A percentile compares a stretch with the other conserved stretches of the same genome.
These are phyloP conservation scores for Adansonia digitata DNA, from an alignment of 345 rosid species.

Conservation along the genomic window DNA sequence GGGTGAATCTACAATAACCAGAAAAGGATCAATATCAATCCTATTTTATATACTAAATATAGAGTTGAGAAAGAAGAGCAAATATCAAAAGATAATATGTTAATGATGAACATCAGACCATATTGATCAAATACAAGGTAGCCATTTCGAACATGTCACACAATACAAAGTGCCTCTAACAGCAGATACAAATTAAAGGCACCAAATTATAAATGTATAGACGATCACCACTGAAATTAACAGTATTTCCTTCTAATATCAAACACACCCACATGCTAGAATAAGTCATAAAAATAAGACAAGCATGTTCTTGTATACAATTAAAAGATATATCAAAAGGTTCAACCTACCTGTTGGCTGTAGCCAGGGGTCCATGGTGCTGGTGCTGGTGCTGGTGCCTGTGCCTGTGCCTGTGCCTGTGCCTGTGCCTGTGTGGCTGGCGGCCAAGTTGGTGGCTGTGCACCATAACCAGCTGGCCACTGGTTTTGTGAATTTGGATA, in stretches of 20 bases:
- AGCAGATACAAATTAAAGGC: neutral
- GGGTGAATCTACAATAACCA: neutral
- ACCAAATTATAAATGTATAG: neutral
- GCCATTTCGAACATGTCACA: neutral
- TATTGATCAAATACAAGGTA: neutral
- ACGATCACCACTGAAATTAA: neutral
- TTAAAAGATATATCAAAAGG: neutral
- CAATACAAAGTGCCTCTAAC: neutral
- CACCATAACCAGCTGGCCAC: slow-evolving; percentile 80
- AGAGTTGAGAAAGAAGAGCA: neutral
- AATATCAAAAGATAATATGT: neutral
- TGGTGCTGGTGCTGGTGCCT: slow-evolving; percentile 22
- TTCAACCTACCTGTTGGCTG: slow-evolving; percentile 60
- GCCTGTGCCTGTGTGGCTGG: slow-evolving; percentile 45
- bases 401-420: slow-evolving; percentile 32
- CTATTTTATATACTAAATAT: neutral
- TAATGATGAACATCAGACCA: neutral
- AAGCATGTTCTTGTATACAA: neutral
- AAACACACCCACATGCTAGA: neutral
- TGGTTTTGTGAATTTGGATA: slow-evolving; percentile 73
- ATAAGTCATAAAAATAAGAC: neutral
- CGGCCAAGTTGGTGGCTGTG: slow-evolving; percentile 91
- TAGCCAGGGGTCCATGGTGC: slow-evolving; percentile 76
- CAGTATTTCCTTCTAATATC: no score
- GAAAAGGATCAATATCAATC: neutral